Evolutionary conservation across 2,329 filamentous ascomycete genomes (phyloP), one percentile per base, ranked within the genome.

Genomic region (Fusarium lyarnte): DNA sequence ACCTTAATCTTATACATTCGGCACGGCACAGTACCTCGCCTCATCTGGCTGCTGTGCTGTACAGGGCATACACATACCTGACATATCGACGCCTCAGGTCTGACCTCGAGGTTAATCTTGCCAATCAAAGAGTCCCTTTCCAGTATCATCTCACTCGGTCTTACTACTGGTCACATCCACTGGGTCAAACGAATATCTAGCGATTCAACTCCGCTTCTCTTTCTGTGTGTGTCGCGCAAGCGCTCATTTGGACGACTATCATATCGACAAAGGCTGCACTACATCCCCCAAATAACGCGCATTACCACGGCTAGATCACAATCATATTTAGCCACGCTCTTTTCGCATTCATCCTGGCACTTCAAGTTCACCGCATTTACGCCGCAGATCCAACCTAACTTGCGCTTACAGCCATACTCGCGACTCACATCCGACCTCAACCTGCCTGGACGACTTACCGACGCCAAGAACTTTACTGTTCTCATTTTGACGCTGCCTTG

Each of bases 151-250:
- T 41, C 42, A 29, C 39, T 64, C 58, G 57, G 70, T 64, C 69
- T 66, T 66, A 65, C 74, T 63, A 69, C 74, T 63, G 61, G 66
- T 47, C 65, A 70, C 62, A 67, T 58, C 61, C 63, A 55, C 52
- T 51, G 55, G 62, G 54, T 41, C 55, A 63, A 69, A 61, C 66
- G 63, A 49, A 68, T 47, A 49, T 23, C 46, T 17, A 61, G 31
- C 31, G 39, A 57, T 57, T 53, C 60, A 57, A 55, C 54, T 63
- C 52, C 63, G 46, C 58, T 61, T 66, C 64, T 63, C 47, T 46
- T 36, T 66, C 52, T 69, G 57, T 51, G 33, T 33, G 49, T 63
- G 58, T 75, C 73, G 70, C 72, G 65, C 74, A 73, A 51, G 51
- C 51, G 38, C 49, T 61, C 39, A 46, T 43, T 49, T 25, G 43